Percentiles rank a stretch among this genome's conserved stretches.
phyloP scores from a whole-genome alignment of 768 basidiomycete genomes.

The Pleurotus cornucopiae region DNA sequence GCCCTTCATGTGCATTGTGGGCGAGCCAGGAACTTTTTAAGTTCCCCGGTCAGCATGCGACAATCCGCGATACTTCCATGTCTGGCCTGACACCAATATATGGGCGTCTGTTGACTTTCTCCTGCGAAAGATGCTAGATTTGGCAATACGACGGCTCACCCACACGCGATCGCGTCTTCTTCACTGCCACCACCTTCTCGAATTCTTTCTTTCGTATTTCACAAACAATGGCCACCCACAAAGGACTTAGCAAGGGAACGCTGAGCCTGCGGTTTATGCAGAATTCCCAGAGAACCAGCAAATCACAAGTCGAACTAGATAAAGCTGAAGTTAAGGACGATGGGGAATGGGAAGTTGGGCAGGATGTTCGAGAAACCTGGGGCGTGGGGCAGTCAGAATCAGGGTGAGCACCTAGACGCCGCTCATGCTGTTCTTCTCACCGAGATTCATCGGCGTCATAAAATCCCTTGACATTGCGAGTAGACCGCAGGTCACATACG shows the following conservation, averaged over 20 bases:
- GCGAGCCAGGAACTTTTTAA: no score
- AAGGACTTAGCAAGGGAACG: conserved; percentile 59
- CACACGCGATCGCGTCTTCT: no score
- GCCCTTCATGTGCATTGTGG: no score
- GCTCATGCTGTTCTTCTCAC: conserved; percentile 8
- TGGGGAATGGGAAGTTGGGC: conserved; percentile 59
- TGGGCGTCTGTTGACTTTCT: no score
- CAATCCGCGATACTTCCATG: background rate
- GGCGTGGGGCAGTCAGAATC: conserved; percentile 20
- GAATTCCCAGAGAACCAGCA: conserved; percentile 51
- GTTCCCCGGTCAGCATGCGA: no score
- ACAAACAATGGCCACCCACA: conserved; percentile 31
- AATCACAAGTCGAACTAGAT: conserved; percentile 46
- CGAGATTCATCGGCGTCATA: background rate
- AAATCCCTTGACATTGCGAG: conserved; percentile 6
- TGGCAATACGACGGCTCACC: no score
- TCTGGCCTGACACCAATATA: background rate
- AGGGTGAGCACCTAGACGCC: conserved; percentile 11
- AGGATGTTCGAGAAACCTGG: conserved; percentile 54
- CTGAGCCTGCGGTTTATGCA: conserved; percentile 72
- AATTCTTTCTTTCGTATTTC: background rate
- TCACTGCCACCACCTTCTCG: background rate
- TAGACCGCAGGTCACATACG: conserved; percentile 37
- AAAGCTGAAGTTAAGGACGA: conserved; percentile 58
- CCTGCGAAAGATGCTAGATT: no score